phyloP scores from a whole-genome alignment of 2,329 filamentous ascomycete species.

The Chalara sp. region DNA sequence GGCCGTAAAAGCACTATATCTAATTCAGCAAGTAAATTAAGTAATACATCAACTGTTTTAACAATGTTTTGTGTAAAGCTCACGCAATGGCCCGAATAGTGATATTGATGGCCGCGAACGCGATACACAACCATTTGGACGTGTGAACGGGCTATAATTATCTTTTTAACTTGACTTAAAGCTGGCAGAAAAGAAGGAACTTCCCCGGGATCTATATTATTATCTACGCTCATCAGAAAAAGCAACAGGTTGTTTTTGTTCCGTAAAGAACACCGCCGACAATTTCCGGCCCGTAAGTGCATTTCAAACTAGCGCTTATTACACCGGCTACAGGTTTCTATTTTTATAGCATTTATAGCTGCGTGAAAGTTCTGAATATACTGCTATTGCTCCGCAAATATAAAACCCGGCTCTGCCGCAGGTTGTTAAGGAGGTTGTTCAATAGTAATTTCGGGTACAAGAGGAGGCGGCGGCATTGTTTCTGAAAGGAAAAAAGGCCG shows the following conservation, averaged over 20 bases:
- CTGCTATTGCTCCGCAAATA: neutral
- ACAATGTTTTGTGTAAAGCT: neutral
- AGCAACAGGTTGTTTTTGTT: neutral
- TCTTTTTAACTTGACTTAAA: conserved; percentile 1
- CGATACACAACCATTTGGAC: neutral
- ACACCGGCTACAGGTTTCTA: neutral
- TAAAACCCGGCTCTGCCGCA: neutral
- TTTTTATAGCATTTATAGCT: neutral
- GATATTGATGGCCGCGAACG: neutral
- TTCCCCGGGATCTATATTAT: neutral
- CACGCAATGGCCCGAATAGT: neutral
- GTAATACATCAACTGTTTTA: neutral
- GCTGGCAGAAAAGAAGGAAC: neutral
- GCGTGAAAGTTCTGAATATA: neutral
- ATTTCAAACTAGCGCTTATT: neutral
- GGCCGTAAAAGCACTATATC: too few species aligned
- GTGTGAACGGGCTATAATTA: neutral
- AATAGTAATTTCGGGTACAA: neutral
- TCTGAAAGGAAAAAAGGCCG: neutral
- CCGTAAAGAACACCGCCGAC: neutral
- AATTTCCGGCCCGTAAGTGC: neutral
- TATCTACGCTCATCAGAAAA: neutral
- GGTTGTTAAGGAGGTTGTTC: neutral
- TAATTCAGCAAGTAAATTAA: neutral
- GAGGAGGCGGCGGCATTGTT: neutral